phyloP scores from a whole-genome alignment of 1,284 basidiomycete genomes.

The Stereum hirsutum region DNA sequence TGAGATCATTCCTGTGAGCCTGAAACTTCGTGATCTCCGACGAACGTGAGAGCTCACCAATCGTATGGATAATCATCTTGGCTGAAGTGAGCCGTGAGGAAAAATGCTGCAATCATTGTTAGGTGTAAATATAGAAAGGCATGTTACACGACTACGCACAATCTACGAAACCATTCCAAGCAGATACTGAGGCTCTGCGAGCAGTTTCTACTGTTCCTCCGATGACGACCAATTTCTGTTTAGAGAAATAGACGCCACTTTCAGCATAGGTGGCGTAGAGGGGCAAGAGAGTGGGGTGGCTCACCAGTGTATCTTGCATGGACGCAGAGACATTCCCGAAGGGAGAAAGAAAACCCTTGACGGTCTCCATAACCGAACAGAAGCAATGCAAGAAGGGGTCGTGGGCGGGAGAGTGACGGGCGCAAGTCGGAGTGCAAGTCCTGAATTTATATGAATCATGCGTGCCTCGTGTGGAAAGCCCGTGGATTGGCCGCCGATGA shows the following conservation, averaged over 20 bases:
- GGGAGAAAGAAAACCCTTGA: constrained; percentile 14
- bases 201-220: constrained; percentile 74
- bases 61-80: constrained; percentile 82
- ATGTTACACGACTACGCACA: constrained; percentile 37
- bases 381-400: constrained; percentile 3
- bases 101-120: constrained; percentile 48
- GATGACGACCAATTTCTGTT: constrained; percentile 69
- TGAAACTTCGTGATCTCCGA: not conserved
- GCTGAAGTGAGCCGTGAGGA: constrained; percentile 78
- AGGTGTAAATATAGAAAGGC: not conserved
- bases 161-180: constrained; percentile 81
- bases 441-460: constrained; percentile 4
- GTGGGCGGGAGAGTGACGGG: constrained; percentile 6
- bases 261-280: constrained; percentile 3
- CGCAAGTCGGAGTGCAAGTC: not conserved
- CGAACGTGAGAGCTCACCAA: constrained; percentile 37
- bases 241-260: not conserved
- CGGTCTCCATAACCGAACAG: constrained; percentile 11
- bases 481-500: not conserved
- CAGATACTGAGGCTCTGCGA: constrained; percentile 59
- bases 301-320: constrained; percentile 16
- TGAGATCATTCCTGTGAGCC: constrained; percentile 19
- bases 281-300: not conserved
- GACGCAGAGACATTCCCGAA: constrained; percentile 13
- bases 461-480: constrained; percentile 3